These are phyloP conservation scores for Pseudocohnilembus persalinus DNA, from an alignment of 169 alveolate genomes.

Conservation along the genomic window DNA sequence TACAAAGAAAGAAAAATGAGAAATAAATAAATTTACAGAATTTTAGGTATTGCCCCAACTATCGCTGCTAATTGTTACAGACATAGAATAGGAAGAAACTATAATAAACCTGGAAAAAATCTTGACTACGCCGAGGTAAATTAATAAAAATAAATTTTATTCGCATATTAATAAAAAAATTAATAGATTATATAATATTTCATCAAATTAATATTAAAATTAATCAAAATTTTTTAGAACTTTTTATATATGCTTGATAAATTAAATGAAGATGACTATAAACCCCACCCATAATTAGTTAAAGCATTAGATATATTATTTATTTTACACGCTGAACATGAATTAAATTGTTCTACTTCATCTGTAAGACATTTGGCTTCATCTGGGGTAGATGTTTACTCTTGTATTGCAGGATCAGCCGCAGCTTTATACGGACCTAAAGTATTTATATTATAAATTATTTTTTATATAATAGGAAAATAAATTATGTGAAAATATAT, in stretches of 20 bases:
- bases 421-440: constrained; percentile 80
- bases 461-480: not conserved
- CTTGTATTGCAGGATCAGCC: constrained; percentile 74
- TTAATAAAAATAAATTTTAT: no score
- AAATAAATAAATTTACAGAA: constrained; percentile 79
- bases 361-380: constrained; percentile 86
- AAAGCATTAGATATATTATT: constrained; percentile 81
- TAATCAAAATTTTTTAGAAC: constrained; percentile 19
- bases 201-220: no score
- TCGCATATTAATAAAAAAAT: no score
- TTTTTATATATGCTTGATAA: constrained; percentile 79
- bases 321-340: constrained; percentile 90
- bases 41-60: constrained; percentile 63
- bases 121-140: constrained; percentile 62
- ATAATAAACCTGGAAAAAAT: constrained; percentile 53
- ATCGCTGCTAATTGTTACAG: constrained; percentile 78
- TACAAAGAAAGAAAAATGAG: constrained; percentile 63
- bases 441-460: not conserved
- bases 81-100: constrained; percentile 70
- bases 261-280: constrained; percentile 62
- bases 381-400: constrained; percentile 71
- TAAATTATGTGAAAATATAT: not conserved
- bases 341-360: constrained; percentile 86
- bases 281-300: constrained; percentile 76
- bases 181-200: no score